Evolutionary conservation across 1,139 yeast genomes (phyloP).

Genomic region (Debaryomycetaceae sp.): DNA sequence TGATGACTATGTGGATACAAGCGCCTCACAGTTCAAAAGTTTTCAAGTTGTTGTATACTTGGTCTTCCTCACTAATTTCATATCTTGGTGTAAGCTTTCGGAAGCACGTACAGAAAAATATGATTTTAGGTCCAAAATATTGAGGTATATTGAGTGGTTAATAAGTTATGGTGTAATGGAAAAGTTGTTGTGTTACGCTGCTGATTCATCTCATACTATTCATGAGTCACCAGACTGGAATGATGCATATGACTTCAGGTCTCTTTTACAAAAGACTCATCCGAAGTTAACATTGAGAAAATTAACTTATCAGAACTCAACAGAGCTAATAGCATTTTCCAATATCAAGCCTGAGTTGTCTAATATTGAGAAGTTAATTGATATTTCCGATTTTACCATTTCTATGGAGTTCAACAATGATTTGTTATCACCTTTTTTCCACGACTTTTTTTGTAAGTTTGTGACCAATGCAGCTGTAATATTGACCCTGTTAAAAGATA

Average conservation of each 20-base stretch:
- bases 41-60: slow-evolving; percentile 46
- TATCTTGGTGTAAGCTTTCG: slow-evolving; percentile 64
- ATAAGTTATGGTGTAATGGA: slow-evolving; percentile 73
- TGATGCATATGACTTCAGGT: slow-evolving; percentile 61
- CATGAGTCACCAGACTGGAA: slow-evolving; percentile 32
- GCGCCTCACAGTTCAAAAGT: slow-evolving; percentile 53
- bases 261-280: slow-evolving; percentile 61
- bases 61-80: slow-evolving; percentile 60
- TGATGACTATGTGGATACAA: slow-evolving; percentile 39
- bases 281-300: slow-evolving; percentile 51
- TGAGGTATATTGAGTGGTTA: slow-evolving; percentile 36
- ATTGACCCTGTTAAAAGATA: slow-evolving; percentile 73
- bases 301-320: slow-evolving; percentile 25
- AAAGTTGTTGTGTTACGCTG: slow-evolving; percentile 64
- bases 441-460: slow-evolving; percentile 56
- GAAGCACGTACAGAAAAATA: slow-evolving; percentile 46
- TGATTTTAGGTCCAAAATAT: slow-evolving; percentile 45
- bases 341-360: slow-evolving; percentile 19
- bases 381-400: slow-evolving; percentile 16
- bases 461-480: slow-evolving; percentile 75
- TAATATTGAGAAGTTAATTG: slow-evolving; percentile 23
- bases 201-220: slow-evolving; percentile 54
- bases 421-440: slow-evolving; percentile 42
- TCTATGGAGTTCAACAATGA: slow-evolving; percentile 24
- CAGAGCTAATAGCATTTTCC: slow-evolving; percentile 20